phyloP scores from a whole-genome alignment of 148 eudicot species.

The Rhododendron kiyosumense region DNA sequence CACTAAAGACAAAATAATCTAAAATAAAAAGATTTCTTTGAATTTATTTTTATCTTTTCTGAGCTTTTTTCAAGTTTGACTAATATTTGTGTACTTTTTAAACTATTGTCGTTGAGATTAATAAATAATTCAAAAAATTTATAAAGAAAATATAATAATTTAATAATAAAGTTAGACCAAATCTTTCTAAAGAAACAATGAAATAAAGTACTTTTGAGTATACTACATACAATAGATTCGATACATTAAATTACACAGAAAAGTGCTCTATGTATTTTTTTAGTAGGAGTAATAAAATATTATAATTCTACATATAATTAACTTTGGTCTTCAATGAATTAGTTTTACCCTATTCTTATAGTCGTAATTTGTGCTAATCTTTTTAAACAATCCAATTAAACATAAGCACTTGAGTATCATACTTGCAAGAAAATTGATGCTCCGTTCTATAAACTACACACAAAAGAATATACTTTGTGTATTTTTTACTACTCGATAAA shows the following conservation, averaged over 20 bases:
- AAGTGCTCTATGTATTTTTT: neutral
- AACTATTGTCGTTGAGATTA: neutral
- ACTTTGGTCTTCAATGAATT: neutral
- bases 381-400: neutral
- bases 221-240: too few species aligned
- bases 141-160: neutral
- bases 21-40: neutral
- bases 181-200: neutral
- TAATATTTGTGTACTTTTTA: neutral
- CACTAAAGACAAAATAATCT: neutral
- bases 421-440: neutral
- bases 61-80: neutral
- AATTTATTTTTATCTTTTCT: neutral
- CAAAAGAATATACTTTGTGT: neutral
- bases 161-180: neutral
- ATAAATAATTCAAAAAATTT: neutral
- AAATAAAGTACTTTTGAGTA: neutral
- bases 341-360: too few species aligned
- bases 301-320: too few species aligned
- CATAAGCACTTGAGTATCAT: neutral
- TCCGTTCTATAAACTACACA: neutral
- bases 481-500: neutral
- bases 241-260: neutral
- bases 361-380: neutral
- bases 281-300: neutral